phyloP scores from a whole-genome alignment of 75 land plant genomes.

The Pinus taeda region DNA sequence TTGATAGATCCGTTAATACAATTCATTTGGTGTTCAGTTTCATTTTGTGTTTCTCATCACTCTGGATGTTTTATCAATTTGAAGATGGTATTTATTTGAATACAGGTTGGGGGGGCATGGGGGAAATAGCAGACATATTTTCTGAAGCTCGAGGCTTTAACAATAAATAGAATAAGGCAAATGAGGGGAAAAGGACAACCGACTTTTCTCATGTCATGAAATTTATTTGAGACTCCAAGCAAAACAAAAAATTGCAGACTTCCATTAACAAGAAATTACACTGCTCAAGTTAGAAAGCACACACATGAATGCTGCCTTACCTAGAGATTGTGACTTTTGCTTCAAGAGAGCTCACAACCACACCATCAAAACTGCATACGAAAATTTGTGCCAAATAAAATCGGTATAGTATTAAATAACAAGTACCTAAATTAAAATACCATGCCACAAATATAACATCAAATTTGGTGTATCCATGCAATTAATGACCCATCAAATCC shows the following conservation, averaged over 20 bases:
- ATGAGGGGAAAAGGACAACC: too few relatives aligned
- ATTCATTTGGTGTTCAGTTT: too few relatives aligned
- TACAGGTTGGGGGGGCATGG: background rate
- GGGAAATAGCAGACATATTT: background rate
- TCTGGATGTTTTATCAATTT: too few relatives aligned
- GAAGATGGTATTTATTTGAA: background rate
- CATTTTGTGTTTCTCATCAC: too few relatives aligned
- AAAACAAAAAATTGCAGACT: background rate
- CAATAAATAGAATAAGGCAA: background rate
- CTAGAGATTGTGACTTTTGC: conserved; percentile 46
- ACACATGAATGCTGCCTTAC: conserved; percentile 29
- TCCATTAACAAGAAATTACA: background rate
- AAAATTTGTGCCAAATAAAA: background rate
- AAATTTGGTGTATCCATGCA: conserved; percentile 4
- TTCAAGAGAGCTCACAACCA: conserved; percentile 68
- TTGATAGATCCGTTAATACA: too few relatives aligned
- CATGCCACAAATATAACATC: background rate
- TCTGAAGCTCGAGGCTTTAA: background rate
- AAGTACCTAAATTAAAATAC: background rate
- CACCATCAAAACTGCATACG: conserved; percentile 82
- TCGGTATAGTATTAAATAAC: background rate
- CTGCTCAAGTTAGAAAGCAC: background rate
- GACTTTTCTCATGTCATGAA: too few relatives aligned
- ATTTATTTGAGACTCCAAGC: too few relatives aligned
- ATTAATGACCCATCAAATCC: conserved; percentile 4